Conservation (phyloP, 2,329 filamentous ascomycete species). For the Cryphonectria radicalis region DNA sequence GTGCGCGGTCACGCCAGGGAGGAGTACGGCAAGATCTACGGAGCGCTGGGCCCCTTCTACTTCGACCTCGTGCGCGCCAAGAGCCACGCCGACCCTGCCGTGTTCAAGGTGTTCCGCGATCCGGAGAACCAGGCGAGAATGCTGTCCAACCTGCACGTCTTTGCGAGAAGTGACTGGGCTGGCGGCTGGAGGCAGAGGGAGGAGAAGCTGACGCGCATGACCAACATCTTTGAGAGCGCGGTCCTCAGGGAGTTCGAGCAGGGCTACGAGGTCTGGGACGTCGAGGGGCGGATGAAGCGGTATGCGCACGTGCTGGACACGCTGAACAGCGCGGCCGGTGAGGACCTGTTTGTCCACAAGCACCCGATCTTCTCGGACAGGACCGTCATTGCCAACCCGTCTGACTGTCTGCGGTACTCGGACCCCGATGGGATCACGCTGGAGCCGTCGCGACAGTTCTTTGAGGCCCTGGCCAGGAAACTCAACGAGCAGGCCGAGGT, state of each 20-base stretch:
- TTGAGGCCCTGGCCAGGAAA: constrained; percentile 72
- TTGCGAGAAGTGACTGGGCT: constrained; percentile 80
- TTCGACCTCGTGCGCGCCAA: constrained; percentile 74
- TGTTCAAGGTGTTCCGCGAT: constrained; percentile 86
- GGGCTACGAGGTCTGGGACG: constrained; percentile 86
- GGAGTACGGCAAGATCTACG: constrained; percentile 90
- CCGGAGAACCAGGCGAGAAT: constrained; percentile 91
- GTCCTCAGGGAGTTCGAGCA: constrained; percentile 91
- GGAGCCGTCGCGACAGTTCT: constrained; percentile 81
- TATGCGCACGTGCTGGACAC: constrained; percentile 85
- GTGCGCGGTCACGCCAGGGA: constrained; percentile 83
- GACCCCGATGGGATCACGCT: constrained; percentile 71
- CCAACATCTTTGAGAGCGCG: constrained; percentile 85
- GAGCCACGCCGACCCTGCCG: constrained; percentile 76
- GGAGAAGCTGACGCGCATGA: constrained; percentile 74
- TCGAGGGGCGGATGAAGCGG: constrained; percentile 84
- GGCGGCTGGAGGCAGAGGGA: constrained; percentile 73
- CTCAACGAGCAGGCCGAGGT: constrained; percentile 81
- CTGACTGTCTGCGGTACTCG: constrained; percentile 78
- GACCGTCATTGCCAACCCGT: constrained; percentile 71
- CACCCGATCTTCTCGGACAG: constrained; percentile 81
- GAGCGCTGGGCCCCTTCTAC: constrained; percentile 87
- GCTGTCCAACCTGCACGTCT: constrained; percentile 77
- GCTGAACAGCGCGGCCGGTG: constrained; percentile 76
- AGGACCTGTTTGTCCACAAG: constrained; percentile 87